These are phyloP conservation scores for Arctium minus DNA, from an alignment of 129 eudicot species.

Conservation along the genomic window DNA sequence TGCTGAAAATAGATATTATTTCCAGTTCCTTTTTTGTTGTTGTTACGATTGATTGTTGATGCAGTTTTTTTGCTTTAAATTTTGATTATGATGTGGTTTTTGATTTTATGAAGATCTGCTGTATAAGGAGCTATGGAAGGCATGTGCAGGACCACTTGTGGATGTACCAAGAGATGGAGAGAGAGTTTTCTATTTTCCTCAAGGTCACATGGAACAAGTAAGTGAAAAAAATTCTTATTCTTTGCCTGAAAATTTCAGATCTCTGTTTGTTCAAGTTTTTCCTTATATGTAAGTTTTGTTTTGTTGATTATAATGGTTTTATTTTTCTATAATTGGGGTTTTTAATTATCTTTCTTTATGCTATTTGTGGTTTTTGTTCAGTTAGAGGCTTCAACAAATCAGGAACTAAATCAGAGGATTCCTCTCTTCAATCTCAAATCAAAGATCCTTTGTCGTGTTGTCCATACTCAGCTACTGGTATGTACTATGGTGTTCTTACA, in stretches of 20 bases:
- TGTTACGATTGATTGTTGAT: conserved; percentile 16
- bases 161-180: conserved; percentile 65
- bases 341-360: conserved; percentile 11
- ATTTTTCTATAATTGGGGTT: conserved; percentile 11
- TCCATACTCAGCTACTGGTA: conserved; percentile 66
- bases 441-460: conserved; percentile 79
- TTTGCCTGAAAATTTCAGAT: conserved; percentile 20
- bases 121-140: conserved; percentile 81
- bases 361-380: conserved; percentile 30
- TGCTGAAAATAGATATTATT: not conserved
- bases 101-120: conserved; percentile 40
- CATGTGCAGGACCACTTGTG: conserved; percentile 96
- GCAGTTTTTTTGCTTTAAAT: not conserved
- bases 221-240: not conserved
- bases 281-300: conserved; percentile 7
- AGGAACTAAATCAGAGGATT: conserved; percentile 63
- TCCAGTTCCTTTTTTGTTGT: not conserved
- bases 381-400: conserved; percentile 94
- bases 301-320: not conserved
- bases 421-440: conserved; percentile 58
- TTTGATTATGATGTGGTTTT: conserved; percentile 4
- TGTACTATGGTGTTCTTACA: not conserved
- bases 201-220: conserved; percentile 96
- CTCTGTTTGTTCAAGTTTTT: conserved; percentile 16
- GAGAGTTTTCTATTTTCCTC: conserved; percentile 83